Evolutionary conservation across 1,139 yeast species (phyloP).

Genomic region (Blastobotrys raffinosifermentans): DNA sequence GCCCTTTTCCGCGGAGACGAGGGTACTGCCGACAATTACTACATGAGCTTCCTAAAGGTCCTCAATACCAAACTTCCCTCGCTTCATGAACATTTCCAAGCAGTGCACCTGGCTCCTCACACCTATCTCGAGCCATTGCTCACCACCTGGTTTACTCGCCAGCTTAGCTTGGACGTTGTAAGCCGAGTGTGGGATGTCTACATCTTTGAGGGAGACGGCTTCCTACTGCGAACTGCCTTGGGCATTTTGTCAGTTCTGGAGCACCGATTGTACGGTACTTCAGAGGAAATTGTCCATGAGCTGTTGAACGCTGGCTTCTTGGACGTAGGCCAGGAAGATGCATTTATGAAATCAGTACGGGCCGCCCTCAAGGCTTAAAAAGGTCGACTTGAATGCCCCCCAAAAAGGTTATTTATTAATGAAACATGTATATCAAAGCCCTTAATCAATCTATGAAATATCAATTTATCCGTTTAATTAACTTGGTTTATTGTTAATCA

Average conservation of each 20-base stretch:
- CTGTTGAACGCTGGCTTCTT: constrained; percentile 34
- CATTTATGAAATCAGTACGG: constrained; percentile 42
- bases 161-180: constrained; percentile 34
- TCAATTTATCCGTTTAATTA: too few species aligned
- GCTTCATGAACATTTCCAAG: constrained; percentile 46
- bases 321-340: constrained; percentile 46
- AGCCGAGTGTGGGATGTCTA: constrained; percentile 49
- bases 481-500: too few species aligned
- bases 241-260: constrained; percentile 45
- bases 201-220: constrained; percentile 56
- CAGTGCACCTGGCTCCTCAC: constrained; percentile 35
- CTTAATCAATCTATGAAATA: too few species aligned
- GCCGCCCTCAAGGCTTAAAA: constrained; percentile 25
- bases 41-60: constrained; percentile 43
- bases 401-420: too few species aligned
- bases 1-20: constrained; percentile 30
- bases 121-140: constrained; percentile 36
- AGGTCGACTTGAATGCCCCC: too few species aligned
- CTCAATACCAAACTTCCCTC: constrained; percentile 42
- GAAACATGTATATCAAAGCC: too few species aligned
- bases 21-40: constrained; percentile 29
- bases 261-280: constrained; percentile 48
- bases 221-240: constrained; percentile 43
- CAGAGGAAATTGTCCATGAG: constrained; percentile 38
- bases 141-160: constrained; percentile 35